phyloP scores from a whole-genome alignment of 345 rosid genomes.

The Cochlearia excelsa region DNA sequence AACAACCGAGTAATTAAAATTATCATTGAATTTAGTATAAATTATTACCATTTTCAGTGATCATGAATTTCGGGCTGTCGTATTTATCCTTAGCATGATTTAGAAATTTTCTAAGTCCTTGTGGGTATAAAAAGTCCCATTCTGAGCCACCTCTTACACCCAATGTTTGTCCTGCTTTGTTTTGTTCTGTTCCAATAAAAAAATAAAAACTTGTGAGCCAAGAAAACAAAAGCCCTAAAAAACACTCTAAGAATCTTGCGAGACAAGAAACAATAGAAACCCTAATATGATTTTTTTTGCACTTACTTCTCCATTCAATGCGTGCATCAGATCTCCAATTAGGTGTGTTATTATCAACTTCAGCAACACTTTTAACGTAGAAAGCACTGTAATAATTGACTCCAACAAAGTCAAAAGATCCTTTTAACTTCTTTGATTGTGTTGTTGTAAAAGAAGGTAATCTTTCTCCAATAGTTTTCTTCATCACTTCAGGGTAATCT shows the following conservation, averaged over 20 bases:
- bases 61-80: constrained; percentile 41
- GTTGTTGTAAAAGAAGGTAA: constrained; percentile 40
- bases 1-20: too few relatives aligned
- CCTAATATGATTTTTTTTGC: neutral
- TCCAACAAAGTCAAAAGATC: constrained; percentile 47
- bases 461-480: constrained; percentile 35
- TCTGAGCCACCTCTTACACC: constrained; percentile 35
- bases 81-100: constrained; percentile 39
- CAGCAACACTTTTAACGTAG: constrained; percentile 24
- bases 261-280: neutral
- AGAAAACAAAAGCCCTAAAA: neutral
- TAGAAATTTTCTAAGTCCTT: constrained; percentile 37
- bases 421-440: constrained; percentile 39
- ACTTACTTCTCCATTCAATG: constrained; percentile 36
- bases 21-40: neutral
- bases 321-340: constrained; percentile 39
- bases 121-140: constrained; percentile 42
- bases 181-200: constrained; percentile 18
- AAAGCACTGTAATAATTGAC: constrained; percentile 46
- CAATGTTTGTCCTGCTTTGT: constrained; percentile 28
- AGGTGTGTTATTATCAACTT: constrained; percentile 20
- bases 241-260: neutral
- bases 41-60: constrained; percentile 50
- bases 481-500: constrained; percentile 45
- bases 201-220: neutral